Percentiles rank a stretch among this genome's conserved stretches.
phyloP scores from a whole-genome alignment of 345 rosid genomes.

The Conringia planisiliqua region DNA sequence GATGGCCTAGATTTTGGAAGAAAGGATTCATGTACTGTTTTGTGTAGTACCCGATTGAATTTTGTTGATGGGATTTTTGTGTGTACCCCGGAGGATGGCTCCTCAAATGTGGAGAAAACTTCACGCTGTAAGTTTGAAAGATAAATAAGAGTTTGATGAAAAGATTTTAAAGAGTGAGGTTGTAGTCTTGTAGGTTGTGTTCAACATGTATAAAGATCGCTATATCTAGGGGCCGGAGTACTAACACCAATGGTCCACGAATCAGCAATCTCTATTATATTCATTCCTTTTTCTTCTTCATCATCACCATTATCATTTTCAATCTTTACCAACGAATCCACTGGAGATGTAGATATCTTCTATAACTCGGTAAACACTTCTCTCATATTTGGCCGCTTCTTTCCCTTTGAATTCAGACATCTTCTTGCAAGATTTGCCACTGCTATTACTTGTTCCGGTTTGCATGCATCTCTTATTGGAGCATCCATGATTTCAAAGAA shows the following conservation, averaged over 20 bases:
- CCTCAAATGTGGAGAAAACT: not conserved
- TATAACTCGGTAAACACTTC: too few species aligned
- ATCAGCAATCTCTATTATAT: not conserved
- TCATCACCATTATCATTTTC: not conserved
- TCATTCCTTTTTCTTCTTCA: not conserved
- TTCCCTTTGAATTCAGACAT: too few species aligned
- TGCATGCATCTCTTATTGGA: not conserved
- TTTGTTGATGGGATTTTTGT: not conserved
- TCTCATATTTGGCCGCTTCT: too few species aligned
- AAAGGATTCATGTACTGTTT: not conserved
- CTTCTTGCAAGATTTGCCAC: not conserved
- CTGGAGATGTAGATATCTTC: conserved; percentile 15
- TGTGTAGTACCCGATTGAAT: not conserved
- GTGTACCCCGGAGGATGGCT: not conserved
- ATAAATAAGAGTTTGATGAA: not conserved
- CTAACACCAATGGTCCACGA: conserved; percentile 7
- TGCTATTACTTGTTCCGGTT: not conserved
- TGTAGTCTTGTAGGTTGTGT: not conserved
- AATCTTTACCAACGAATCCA: not conserved
- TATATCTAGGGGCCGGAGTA: conserved; percentile 8
- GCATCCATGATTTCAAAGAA: not conserved
- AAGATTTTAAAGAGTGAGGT: not conserved
- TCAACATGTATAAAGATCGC: not conserved
- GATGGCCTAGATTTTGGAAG: not conserved
- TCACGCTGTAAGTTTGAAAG: not conserved